Conservation (phyloP, 208 protist species). For the Trypanosoma vivax region DNA sequence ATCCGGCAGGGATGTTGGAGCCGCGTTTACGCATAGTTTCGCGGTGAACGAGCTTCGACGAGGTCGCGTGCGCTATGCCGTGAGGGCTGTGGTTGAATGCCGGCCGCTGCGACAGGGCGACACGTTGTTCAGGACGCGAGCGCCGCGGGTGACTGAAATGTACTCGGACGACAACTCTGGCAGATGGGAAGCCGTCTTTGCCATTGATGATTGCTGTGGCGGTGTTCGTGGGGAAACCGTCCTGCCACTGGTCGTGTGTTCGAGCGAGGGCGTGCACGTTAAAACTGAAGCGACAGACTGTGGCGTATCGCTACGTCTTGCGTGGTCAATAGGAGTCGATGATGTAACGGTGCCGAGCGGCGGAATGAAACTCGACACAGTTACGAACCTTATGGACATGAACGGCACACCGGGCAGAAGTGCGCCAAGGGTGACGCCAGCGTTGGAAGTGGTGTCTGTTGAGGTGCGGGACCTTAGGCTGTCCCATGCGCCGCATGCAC, state of each 20-base stretch:
- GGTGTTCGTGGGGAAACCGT: background rate
- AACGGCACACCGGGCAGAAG: background rate
- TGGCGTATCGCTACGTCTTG: too few species aligned
- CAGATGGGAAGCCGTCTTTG: background rate
- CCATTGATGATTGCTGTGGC: slow-evolving; percentile 4
- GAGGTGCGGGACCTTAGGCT: slow-evolving; percentile 9
- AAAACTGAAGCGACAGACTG: too few species aligned
- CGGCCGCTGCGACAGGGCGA: background rate
- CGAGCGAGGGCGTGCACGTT: too few species aligned
- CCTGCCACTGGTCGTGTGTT: background rate
- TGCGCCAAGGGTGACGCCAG: background rate
- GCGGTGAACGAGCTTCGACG: background rate
- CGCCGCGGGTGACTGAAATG: background rate
- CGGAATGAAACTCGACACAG: too few species aligned
- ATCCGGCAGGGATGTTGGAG: background rate
- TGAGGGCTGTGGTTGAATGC: background rate
- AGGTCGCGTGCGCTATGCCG: background rate
- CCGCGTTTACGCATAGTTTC: background rate
- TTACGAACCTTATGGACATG: background rate
- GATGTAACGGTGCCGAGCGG: too few species aligned
- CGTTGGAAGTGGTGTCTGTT: slow-evolving; percentile 8
- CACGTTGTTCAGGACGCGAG: background rate
- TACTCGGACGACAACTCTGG: too few species aligned
- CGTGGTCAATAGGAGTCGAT: too few species aligned
- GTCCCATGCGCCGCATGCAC: background rate